Base-by-base conservation (phyloP, 805 yeast species). In the Kodamaea hsintzibuensis region DNA sequence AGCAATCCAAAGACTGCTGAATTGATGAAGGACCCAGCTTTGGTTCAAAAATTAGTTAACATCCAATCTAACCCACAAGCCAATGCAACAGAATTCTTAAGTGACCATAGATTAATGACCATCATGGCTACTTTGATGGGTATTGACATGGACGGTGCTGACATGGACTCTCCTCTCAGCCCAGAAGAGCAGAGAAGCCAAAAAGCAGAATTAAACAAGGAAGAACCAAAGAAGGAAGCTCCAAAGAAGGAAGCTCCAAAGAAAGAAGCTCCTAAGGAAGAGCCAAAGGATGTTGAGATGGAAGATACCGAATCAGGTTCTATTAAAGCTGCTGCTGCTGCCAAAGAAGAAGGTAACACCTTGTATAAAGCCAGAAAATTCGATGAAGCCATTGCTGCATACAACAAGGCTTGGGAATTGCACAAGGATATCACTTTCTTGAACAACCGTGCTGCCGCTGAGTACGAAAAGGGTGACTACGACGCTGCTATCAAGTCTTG, bases 371-470 rank as follows among this genome's bases (percentile, higher is more conserved):
- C 85, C 60, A 88, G 88, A 69, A 79, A 91, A 65, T 95, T 95
- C 61, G 97, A 91, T 66, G 96, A 88, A 65, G 99, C 99, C 44
- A 93, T 95, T 68, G 90, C 76, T 54, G 77, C 83, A 57, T 95
- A 95, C 75, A 78, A 89, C 67, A 81, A 85, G 67, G 99, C 99
- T 1, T 95, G 91, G 88, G 88, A 85, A 35, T 69, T 84, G 17
- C 73, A 78, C 73, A 81, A 85, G 66, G 98, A 95, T 68, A 90
- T 93, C 65, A 93, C 98, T 0, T 95, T 88, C 69, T 80, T 95
- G 69, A 95, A 96, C 79, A 95, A 95, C 80, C 85, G 96, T 65
- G 95, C 99, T 40, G 98, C 99, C 54, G 99, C 99, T 35, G 97
- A 95, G 74, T 95, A 74, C 67, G 99, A 95, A 76, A 91, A 92